Conservation (phyloP, 345 rosid species). For the Hevea brasiliensis region DNA sequence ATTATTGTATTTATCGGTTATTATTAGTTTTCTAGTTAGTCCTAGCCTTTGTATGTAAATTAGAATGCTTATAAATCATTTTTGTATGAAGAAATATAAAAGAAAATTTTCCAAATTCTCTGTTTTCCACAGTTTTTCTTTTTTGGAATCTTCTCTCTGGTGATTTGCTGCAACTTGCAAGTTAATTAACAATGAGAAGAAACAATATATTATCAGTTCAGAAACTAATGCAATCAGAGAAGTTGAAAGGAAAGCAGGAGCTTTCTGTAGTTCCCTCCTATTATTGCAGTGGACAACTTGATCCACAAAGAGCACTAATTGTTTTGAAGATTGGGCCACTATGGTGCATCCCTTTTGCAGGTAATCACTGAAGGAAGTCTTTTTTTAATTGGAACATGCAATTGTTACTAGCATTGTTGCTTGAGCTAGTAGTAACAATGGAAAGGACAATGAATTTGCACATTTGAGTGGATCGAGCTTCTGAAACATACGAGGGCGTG, state of each 20-base stretch:
- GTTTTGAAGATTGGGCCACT: conserved; percentile 10
- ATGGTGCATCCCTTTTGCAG: conserved; percentile 25
- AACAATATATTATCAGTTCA: conserved; percentile 90
- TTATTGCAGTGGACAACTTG: conserved; percentile 33
- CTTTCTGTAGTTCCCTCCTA: conserved; percentile 29
- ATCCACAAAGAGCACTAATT: conserved; percentile 8
- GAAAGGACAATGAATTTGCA: background rate
- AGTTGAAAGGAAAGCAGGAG: conserved; percentile 31
- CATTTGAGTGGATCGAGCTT: background rate
- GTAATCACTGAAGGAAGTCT: conserved; percentile 15
- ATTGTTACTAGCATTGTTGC: background rate
- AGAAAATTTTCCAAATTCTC: no score
- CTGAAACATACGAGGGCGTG: conserved; percentile 11
- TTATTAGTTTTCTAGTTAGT: no score
- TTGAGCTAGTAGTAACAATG: background rate
- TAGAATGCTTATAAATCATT: no score
- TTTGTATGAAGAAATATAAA: no score
- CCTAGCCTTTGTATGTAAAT: no score
- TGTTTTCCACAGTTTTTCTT: no score
- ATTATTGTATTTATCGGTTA: no score
- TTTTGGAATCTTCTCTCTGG: conserved; percentile 20
- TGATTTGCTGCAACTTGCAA: conserved; percentile 79
- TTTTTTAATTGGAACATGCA: background rate
- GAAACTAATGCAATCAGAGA: conserved; percentile 85
- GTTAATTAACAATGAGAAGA: conserved; percentile 92